Conservation (phyloP, 2,329 filamentous ascomycete species). For the Cladosporium oxysporum region DNA sequence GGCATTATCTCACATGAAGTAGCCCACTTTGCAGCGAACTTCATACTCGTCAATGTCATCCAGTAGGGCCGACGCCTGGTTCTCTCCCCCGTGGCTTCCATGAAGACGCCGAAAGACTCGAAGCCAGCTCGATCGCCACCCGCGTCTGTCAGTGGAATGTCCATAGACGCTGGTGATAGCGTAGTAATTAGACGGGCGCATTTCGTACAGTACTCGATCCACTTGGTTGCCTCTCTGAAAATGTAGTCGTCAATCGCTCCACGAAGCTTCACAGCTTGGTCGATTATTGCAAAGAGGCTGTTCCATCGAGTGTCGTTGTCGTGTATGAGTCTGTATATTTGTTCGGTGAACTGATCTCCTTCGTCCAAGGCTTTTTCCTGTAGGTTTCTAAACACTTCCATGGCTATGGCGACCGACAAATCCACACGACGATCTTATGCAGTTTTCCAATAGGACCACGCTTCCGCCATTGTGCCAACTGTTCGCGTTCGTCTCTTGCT, state of each 20-base stretch:
- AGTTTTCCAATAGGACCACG: not conserved
- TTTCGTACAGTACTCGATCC: not conserved
- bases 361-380: not conserved
- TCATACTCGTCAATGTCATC: too few species aligned
- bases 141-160: too few species aligned
- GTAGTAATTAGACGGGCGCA: too few species aligned
- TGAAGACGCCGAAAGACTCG: too few species aligned
- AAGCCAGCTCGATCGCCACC: too few species aligned
- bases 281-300: not conserved
- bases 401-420: not conserved
- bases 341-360: not conserved
- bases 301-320: constrained; percentile 13
- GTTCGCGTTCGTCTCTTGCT: not conserved
- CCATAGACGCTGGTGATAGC: too few species aligned
- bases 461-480: not conserved
- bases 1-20: too few species aligned
- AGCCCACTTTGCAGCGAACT: too few species aligned
- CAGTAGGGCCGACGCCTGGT: too few species aligned
- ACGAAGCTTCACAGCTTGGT: not conserved
- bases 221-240: not conserved
- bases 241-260: not conserved
- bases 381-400: not conserved
- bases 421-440: not conserved
- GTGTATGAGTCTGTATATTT: not conserved
- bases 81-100: too few species aligned